phyloP scores from a whole-genome alignment of 257 asterid species.

The Paraleonurus japonicus region DNA sequence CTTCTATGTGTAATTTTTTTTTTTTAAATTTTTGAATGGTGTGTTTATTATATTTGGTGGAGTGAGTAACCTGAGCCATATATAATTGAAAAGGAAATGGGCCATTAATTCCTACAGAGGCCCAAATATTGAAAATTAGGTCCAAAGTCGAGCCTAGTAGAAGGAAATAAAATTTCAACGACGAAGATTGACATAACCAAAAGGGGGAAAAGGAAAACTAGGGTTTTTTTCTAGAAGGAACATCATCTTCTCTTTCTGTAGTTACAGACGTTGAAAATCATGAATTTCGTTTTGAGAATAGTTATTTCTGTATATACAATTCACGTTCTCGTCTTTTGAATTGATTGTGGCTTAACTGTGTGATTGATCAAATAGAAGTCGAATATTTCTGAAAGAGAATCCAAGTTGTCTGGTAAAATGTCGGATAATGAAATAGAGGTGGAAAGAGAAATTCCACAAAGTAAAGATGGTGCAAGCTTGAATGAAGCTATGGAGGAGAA shows the following conservation, averaged over 20 bases:
- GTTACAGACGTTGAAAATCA: not conserved
- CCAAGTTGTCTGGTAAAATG: conserved; percentile 30
- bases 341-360: not conserved
- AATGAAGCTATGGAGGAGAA: conserved; percentile 24
- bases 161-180: too few species aligned
- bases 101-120: too few species aligned
- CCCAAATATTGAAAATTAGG: too few species aligned
- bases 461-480: conserved; percentile 26
- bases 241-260: not conserved
- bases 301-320: not conserved
- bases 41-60: too few species aligned
- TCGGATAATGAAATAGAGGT: conserved; percentile 44
- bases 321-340: not conserved
- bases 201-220: conserved; percentile 1
- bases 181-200: not conserved
- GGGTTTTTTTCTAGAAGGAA: conserved; percentile 15
- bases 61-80: too few species aligned
- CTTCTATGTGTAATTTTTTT: too few species aligned
- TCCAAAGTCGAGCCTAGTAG: too few species aligned
- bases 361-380: not conserved
- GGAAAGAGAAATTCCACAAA: conserved; percentile 16
- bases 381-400: not conserved
- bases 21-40: too few species aligned
- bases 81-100: too few species aligned
- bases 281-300: not conserved